These are phyloP conservation scores for Colletotrichum sp. DNA, from an alignment of 2,329 filamentous ascomycete genomes.

Conservation along the genomic window DNA sequence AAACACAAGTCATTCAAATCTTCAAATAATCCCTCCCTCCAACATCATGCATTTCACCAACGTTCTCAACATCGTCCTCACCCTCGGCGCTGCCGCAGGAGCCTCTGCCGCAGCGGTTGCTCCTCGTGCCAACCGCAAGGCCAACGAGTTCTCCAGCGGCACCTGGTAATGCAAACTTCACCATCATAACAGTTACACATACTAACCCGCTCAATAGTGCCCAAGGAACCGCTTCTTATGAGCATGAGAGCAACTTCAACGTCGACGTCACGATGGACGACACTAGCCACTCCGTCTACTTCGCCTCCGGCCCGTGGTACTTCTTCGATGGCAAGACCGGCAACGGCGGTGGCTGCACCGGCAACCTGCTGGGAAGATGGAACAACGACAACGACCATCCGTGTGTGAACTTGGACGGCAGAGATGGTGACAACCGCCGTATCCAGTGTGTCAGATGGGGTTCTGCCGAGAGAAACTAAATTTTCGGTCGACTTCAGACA, in stretches of 20 bases:
- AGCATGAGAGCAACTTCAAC: conserved; percentile 11
- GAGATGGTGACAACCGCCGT: neutral
- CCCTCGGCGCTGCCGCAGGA: neutral
- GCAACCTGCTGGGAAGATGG: neutral
- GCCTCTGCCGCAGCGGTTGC: neutral
- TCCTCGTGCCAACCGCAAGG: neutral
- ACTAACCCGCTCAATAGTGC: neutral
- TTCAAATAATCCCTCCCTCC: neutral
- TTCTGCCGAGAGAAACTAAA: neutral
- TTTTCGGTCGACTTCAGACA: neutral
- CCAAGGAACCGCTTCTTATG: neutral
- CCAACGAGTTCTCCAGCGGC: neutral
- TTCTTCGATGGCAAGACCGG: neutral
- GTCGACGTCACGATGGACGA: conserved; percentile 3
- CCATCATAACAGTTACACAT: rapidly evolving
- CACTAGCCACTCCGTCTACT: conserved; percentile 8
- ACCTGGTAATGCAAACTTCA: neutral
- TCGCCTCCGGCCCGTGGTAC: conserved; percentile 3
- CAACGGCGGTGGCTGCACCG: neutral
- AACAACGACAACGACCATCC: neutral
- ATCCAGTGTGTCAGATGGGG: neutral
- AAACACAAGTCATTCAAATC: neutral
- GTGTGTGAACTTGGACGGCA: neutral
- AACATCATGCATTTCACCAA: neutral
- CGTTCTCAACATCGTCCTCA: neutral